Base-by-base conservation (phyloP, 2,329 filamentous ascomycete genomes). In the Xylaria sp. region DNA sequence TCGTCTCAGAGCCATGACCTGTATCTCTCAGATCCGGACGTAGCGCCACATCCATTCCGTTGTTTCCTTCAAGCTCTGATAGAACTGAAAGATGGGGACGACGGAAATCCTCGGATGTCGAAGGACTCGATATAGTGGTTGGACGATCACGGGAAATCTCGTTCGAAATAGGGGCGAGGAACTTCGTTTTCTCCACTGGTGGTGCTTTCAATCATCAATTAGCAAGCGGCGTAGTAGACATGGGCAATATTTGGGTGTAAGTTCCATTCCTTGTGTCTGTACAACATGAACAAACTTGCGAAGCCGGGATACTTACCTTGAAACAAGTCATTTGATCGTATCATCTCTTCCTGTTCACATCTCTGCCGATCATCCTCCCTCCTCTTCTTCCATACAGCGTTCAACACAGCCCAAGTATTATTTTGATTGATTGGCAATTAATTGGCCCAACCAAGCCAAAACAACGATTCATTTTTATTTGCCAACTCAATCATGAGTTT, bases 331-430 rank as follows among this genome's bases (percentile, higher is more conserved):
- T 44, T 28, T 25, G 46, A 44, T 37, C n/a, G 56, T 20, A 44
- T 13, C 44, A 15, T 15, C 46, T 34, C 23, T 13, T 60, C 51
- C 7, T n/a, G 15, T 34, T 46, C 56, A 23, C 1, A 13, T 8
- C 31, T 23, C 9, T 37, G 20, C 18, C 52, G 65, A 20, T 28
- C 55, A 23, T 66, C 39, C 51, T 63, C 64, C 13, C 64, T 65
- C 64, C 65, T 57, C 51, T 52, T 72, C 46, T 54, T 10, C 72
- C 69, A 73, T 34, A 74, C n/a, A n/a, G n/a, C n/a, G n/a, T n/a
- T n/a, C n/a, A n/a, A n/a, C n/a, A n/a, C n/a, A n/a, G n/a, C n/a
- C n/a, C n/a, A n/a, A n/a, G n/a, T n/a, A n/a, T n/a, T n/a, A n/a
- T n/a, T n/a, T n/a, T n/a, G n/a, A n/a, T n/a, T n/a, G n/a, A n/a